A percentile compares a stretch with the other conserved stretches of the same genome.
Conservation (phyloP, 1,284 basidiomycete species). For the Coniferiporia sulphurascens region DNA sequence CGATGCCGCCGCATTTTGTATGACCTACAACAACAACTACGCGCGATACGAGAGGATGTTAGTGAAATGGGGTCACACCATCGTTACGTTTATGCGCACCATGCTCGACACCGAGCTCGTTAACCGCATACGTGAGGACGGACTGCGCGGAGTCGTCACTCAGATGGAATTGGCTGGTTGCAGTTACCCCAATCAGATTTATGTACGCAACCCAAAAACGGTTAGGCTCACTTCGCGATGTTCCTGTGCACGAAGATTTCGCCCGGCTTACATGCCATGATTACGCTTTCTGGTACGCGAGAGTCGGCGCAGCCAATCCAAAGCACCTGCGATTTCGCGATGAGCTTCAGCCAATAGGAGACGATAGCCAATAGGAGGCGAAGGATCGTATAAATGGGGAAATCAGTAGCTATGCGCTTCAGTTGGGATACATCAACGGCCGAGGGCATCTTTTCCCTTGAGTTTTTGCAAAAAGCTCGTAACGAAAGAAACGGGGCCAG, state of each 20-base stretch:
- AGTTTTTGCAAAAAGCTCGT: background rate
- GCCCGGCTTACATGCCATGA: constrained; percentile 53
- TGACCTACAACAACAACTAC: constrained; percentile 80
- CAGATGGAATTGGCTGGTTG: constrained; percentile 68
- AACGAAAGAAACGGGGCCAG: background rate
- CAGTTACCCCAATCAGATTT: constrained; percentile 1
- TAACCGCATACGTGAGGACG: constrained; percentile 80
- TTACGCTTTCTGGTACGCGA: constrained; percentile 55
- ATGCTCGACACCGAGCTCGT: constrained; percentile 77
- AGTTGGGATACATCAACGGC: too few relatives aligned
- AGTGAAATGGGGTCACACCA: constrained; percentile 7
- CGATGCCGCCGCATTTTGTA: constrained; percentile 75
- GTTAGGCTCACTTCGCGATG: constrained; percentile 52
- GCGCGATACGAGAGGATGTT: background rate
- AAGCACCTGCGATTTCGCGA: constrained; percentile 40
- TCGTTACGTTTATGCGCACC: constrained; percentile 41
- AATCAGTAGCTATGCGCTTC: too few relatives aligned
- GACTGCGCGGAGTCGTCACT: constrained; percentile 77
- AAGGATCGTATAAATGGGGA: too few relatives aligned
- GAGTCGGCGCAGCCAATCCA: constrained; percentile 76
- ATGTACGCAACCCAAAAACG: background rate
- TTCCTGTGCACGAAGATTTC: constrained; percentile 69
- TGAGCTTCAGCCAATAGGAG: too few relatives aligned
- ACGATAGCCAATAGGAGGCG: too few relatives aligned
- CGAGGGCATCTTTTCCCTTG: background rate